Evolutionary conservation across 805 yeast genomes (phyloP).

Genomic region (Saccharomycopsis oosterbeekiorum): DNA sequence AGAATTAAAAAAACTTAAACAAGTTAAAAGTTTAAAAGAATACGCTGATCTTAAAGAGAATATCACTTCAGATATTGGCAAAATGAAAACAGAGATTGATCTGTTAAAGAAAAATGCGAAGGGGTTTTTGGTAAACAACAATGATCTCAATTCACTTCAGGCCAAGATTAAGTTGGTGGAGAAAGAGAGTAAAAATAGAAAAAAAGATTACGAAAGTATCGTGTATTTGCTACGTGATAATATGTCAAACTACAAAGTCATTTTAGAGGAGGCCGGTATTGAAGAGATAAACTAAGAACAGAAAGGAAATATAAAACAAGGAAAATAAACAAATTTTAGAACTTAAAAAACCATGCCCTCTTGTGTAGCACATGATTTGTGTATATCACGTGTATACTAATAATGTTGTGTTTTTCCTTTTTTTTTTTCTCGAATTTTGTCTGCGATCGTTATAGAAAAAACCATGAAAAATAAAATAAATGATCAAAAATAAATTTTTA

Average conservation of each 20-base stretch:
- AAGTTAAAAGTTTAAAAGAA: neutral
- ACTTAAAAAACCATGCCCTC: neutral
- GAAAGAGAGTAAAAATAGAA: constrained; percentile 1
- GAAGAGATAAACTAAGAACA: neutral
- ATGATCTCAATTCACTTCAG: neutral
- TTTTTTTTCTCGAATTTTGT: neutral
- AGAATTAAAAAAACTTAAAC: neutral
- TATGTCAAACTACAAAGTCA: constrained; percentile 1
- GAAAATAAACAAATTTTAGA: neutral
- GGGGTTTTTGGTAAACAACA: neutral
- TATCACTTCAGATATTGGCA: neutral
- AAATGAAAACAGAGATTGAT: neutral
- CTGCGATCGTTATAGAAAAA: too few relatives aligned
- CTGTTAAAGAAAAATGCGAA: neutral
- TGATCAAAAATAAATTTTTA: too few relatives aligned
- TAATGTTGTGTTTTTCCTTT: neutral
- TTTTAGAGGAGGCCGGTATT: constrained; percentile 6
- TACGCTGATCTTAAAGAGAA: neutral
- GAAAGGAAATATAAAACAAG: too few relatives aligned
- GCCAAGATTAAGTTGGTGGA: neutral
- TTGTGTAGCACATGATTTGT: neutral
- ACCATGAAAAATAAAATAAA: too few relatives aligned
- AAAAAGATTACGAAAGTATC: neutral
- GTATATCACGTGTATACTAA: neutral
- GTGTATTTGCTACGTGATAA: constrained; percentile 4